Evolutionary conservation across 2,329 filamentous ascomycete species (phyloP).

Genomic region (Endoconidiophora laricicola): DNA sequence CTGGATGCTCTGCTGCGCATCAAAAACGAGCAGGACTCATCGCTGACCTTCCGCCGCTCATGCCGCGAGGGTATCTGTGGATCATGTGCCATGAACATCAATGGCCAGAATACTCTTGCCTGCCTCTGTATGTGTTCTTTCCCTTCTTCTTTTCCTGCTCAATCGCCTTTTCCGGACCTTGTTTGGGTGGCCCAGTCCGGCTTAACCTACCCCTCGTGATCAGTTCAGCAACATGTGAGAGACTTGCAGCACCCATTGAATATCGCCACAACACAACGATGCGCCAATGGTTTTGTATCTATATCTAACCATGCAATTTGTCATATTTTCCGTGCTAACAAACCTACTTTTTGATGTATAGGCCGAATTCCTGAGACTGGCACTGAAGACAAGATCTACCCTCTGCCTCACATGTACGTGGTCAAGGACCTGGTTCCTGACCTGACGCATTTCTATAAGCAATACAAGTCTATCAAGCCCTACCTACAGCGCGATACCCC

Average conservation of each 20-base stretch:
- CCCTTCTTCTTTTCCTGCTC: not conserved
- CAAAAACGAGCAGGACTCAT: constrained; percentile 98
- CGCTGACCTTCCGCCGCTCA: constrained; percentile 85
- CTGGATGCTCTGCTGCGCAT: constrained; percentile 91
- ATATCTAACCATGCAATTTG: not conserved
- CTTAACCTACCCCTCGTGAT: constrained; percentile 1
- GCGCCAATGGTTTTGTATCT: not conserved
- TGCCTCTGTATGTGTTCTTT: constrained; percentile 65
- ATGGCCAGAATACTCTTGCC: constrained; percentile 92
- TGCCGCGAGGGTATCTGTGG: constrained; percentile 98
- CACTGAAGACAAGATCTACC: constrained; percentile 86
- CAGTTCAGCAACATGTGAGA: constrained; percentile 9
- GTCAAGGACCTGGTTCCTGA: constrained; percentile 98
- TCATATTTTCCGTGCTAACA: not conserved
- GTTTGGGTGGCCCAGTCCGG: constrained; percentile 1
- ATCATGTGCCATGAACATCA: constrained; percentile 99
- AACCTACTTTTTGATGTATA: constrained; percentile 22
- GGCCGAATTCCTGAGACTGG: constrained; percentile 85
- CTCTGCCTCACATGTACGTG: constrained; percentile 93
- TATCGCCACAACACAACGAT: not conserved
- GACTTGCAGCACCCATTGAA: not conserved
- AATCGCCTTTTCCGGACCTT: not conserved
- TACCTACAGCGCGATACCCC: constrained; percentile 87
- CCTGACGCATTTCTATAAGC: constrained; percentile 98
- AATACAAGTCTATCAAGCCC: constrained; percentile 99